These are phyloP conservation scores for Candida anglica DNA, from an alignment of 805 yeast species.

Conservation along the genomic window DNA sequence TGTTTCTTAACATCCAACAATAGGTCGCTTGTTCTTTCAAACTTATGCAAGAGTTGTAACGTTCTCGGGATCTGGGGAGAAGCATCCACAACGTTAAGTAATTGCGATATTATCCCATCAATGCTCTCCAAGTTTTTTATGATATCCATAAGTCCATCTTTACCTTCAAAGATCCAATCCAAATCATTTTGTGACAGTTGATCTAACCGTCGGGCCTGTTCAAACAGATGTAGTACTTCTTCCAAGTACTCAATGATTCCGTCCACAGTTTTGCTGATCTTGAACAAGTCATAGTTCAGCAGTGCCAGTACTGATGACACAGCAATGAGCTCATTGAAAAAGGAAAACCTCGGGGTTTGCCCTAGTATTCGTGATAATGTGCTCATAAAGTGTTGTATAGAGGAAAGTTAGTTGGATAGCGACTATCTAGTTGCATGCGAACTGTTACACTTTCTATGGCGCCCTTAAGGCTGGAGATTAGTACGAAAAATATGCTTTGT, in stretches of 20 bases:
- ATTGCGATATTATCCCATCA: conserved; percentile 20
- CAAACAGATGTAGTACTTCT: conserved; percentile 13
- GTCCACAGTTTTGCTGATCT: conserved; percentile 23
- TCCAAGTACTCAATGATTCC: conserved; percentile 22
- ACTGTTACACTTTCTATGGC: too few species aligned
- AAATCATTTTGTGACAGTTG: conserved; percentile 11
- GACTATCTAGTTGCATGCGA: too few species aligned
- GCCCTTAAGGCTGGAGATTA: too few species aligned
- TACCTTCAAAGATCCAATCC: conserved; percentile 24
- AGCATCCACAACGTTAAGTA: conserved; percentile 10
- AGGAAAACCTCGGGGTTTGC: conserved; percentile 15
- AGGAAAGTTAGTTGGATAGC: too few species aligned
- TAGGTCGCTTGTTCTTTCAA: conserved; percentile 22
- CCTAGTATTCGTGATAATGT: conserved; percentile 15
- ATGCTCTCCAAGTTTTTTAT: conserved; percentile 16
- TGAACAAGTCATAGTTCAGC: conserved; percentile 20
- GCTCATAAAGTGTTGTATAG: not conserved
- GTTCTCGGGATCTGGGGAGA: conserved; percentile 5
- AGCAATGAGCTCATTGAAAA: conserved; percentile 18
- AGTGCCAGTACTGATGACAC: conserved; percentile 12
- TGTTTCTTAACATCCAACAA: conserved; percentile 21
- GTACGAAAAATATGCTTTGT: too few species aligned
- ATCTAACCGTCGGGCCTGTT: conserved; percentile 7
- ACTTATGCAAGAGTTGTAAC: conserved; percentile 14
- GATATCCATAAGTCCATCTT: conserved; percentile 14